Percentiles rank a stretch among this genome's conserved stretches.
Conservation (phyloP, 2,329 filamentous ascomycete species). For the Cadophora gregata region DNA sequence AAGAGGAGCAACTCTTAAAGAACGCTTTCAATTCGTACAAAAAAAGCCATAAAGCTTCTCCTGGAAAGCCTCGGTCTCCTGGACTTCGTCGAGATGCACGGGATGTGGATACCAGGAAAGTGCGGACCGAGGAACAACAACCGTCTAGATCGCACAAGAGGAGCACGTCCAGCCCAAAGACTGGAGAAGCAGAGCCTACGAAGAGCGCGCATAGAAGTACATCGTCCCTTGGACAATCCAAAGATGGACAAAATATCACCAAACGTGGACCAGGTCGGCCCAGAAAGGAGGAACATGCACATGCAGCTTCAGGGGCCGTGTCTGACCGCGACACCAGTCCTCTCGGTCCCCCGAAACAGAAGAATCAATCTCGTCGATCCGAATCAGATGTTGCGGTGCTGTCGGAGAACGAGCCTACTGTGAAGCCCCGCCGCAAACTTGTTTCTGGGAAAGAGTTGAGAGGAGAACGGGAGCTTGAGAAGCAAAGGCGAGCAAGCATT, state of each 20-base stretch:
- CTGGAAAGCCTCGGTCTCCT: conserved; percentile 58
- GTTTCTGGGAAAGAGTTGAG: conserved; percentile 68
- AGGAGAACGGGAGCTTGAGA: conserved; percentile 59
- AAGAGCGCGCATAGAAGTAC: conserved; percentile 31
- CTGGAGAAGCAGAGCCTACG: conserved; percentile 33
- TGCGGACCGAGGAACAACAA: conserved; percentile 35
- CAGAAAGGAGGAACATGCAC: conserved; percentile 54
- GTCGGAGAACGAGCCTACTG: conserved; percentile 51
- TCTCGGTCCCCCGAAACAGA: conserved; percentile 51
- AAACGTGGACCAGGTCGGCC: conserved; percentile 57
- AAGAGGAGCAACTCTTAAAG: conserved; percentile 83
- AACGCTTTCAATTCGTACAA: conserved; percentile 72
- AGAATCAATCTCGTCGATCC: conserved; percentile 55
- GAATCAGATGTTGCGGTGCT: conserved; percentile 62
- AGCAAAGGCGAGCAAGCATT: conserved; percentile 61
- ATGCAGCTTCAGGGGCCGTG: conserved; percentile 21
- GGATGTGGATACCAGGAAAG: conserved; percentile 40
- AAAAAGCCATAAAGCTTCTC: conserved; percentile 54
- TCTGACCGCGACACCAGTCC: conserved; percentile 42
- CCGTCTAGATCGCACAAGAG: conserved; percentile 38
- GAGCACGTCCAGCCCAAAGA: conserved; percentile 35
- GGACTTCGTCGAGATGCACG: conserved; percentile 49
- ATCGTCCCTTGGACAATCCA: conserved; percentile 32
- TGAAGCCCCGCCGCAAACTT: conserved; percentile 67
- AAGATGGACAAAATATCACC: conserved; percentile 31